A percentile compares a stretch with the other conserved stretches of the same genome.
These are phyloP conservation scores for Capsicum baccatum DNA, from an alignment of 257 asterid genomes.

Conservation along the genomic window DNA sequence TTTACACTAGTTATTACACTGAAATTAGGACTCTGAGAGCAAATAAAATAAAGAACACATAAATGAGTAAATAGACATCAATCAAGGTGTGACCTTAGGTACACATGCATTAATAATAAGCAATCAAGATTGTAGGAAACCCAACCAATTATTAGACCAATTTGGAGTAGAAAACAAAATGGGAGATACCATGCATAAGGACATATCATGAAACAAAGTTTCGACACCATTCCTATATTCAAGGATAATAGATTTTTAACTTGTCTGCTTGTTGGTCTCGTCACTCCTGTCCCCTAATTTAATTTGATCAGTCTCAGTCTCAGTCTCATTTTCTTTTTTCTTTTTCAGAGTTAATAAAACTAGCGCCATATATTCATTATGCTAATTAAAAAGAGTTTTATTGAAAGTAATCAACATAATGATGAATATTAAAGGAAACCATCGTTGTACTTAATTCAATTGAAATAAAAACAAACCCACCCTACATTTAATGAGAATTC, in stretches of 20 bases:
- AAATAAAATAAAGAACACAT: not conserved
- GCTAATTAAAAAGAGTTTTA: not conserved
- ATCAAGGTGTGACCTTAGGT: conserved; percentile 8
- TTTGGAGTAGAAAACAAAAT: not conserved
- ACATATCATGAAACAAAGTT: conserved; percentile 27
- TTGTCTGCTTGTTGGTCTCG: conserved; percentile 7
- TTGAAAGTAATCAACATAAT: not conserved
- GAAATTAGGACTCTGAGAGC: not conserved
- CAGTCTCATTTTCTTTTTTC: too few species aligned
- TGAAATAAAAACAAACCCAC: not conserved
- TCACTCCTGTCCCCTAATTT: not conserved
- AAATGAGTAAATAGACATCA: not conserved
- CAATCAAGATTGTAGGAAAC: conserved; percentile 26
- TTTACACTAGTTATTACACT: not conserved
- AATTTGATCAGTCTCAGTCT: not conserved
- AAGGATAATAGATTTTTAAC: conserved; percentile 21
- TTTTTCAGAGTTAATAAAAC: not conserved
- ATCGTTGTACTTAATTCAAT: not conserved
- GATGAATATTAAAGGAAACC: not conserved
- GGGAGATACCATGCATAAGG: conserved; percentile 35
- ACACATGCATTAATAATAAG: not conserved
- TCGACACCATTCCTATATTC: conserved; percentile 33
- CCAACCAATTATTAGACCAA: not conserved
- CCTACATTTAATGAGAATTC: not conserved
- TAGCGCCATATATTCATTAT: not conserved